phyloP scores from a whole-genome alignment of 2,329 filamentous ascomycete species.

The Colletotrichum euphorbiae region DNA sequence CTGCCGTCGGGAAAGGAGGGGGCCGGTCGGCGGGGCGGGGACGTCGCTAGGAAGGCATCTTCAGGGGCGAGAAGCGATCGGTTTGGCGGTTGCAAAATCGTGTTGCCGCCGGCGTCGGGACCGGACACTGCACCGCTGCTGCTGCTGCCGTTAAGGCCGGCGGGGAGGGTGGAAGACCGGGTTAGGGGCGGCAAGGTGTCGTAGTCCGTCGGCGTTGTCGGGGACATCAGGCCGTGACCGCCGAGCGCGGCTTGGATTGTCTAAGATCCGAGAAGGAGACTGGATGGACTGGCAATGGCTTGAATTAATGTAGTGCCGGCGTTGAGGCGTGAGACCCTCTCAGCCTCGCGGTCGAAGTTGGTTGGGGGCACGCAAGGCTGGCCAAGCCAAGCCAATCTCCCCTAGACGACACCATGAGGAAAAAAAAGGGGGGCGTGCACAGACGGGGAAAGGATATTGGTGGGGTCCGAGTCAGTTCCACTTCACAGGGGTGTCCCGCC shows the following conservation, averaged over 20 bases:
- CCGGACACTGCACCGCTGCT: slow-evolving; percentile 43
- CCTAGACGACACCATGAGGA: background rate
- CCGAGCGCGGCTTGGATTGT: background rate
- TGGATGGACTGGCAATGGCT: slow-evolving; percentile 6
- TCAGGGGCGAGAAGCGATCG: slow-evolving; percentile 82
- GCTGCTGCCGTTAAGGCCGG: slow-evolving; percentile 45
- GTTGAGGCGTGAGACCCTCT: slow-evolving; percentile 21
- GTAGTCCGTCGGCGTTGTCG: slow-evolving; percentile 39
- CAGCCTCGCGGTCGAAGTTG: slow-evolving; percentile 33
- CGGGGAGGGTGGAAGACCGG: slow-evolving; percentile 56
- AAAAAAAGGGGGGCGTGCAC: slow-evolving; percentile 28
- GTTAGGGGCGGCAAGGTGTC: slow-evolving; percentile 45
- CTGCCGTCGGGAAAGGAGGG: slow-evolving; percentile 42
- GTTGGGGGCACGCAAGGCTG: slow-evolving; percentile 18
- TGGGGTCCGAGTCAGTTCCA: background rate
- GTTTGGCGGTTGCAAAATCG: slow-evolving; percentile 55
- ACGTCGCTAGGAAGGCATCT: slow-evolving; percentile 79
- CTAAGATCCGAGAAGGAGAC: background rate
- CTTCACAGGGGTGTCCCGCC: slow-evolving; percentile 8
- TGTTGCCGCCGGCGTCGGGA: slow-evolving; percentile 5
- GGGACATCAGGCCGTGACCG: slow-evolving; percentile 26
- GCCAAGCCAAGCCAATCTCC: background rate
- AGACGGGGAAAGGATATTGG: slow-evolving; percentile 32
- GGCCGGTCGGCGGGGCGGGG: slow-evolving; percentile 67
- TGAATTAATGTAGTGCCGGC: background rate